phyloP scores from a whole-genome alignment of 192 early-diverging fungal genomes.

The Mortierella claussenii region DNA sequence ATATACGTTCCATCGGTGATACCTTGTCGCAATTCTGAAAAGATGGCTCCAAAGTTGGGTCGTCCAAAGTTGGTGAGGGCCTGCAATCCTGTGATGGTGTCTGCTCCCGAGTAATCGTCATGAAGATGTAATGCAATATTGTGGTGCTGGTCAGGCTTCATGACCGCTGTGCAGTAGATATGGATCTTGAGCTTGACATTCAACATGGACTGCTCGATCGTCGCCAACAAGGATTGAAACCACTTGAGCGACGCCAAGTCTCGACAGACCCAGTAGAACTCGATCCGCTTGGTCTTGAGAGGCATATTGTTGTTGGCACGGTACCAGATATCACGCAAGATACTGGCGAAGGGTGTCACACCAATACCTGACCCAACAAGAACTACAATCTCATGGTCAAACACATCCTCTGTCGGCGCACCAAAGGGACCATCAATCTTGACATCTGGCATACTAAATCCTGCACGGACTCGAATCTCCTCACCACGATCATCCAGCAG shows the following conservation, averaged over 20 bases:
- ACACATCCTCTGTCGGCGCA: slow-evolving; percentile 81
- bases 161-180: slow-evolving; percentile 71
- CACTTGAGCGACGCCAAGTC: slow-evolving; percentile 73
- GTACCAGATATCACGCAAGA: slow-evolving; percentile 75
- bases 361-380: slow-evolving; percentile 81
- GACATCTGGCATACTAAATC: slow-evolving; percentile 64
- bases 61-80: slow-evolving; percentile 81
- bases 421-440: slow-evolving; percentile 85
- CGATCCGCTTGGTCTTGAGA: slow-evolving; percentile 57
- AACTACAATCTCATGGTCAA: slow-evolving; percentile 73
- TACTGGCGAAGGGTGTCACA: slow-evolving; percentile 79
- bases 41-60: slow-evolving; percentile 78
- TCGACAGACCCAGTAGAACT: slow-evolving; percentile 78
- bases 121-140: slow-evolving; percentile 68
- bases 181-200: slow-evolving; percentile 71
- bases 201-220: slow-evolving; percentile 68
- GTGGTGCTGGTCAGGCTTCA: slow-evolving; percentile 67
- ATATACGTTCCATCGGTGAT: slow-evolving; percentile 53
- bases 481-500: slow-evolving; percentile 42
- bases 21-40: slow-evolving; percentile 60
- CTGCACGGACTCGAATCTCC: slow-evolving; percentile 40
- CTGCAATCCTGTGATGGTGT: slow-evolving; percentile 77
- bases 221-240: slow-evolving; percentile 72
- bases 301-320: slow-evolving; percentile 58
- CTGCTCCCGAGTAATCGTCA: slow-evolving; percentile 64